Percentiles rank a stretch among this genome's conserved stretches.
Evolutionary conservation across 2,329 filamentous ascomycete genomes (phyloP).

Genomic region (Coccinonectria pachysandricola): DNA sequence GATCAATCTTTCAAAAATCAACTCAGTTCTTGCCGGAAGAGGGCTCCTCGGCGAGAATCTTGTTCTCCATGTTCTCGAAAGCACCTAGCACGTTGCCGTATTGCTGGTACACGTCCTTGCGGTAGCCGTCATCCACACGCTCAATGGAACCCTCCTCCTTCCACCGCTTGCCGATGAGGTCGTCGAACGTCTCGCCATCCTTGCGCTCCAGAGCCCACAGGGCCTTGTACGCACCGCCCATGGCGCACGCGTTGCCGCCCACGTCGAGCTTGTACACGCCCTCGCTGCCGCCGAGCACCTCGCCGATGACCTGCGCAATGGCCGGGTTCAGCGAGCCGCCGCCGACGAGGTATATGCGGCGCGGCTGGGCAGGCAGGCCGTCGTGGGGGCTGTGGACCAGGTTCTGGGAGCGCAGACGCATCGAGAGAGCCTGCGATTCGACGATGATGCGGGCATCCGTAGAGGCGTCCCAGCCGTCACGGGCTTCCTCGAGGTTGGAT

Average conservation of each 20-base stretch:
- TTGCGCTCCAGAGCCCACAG: constrained; percentile 76
- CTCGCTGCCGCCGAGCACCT: constrained; percentile 80
- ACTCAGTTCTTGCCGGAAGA: no score
- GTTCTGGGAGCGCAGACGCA: constrained; percentile 72
- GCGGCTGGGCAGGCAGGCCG: constrained; percentile 67
- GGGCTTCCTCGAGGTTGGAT: constrained; percentile 32
- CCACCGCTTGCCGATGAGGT: constrained; percentile 77
- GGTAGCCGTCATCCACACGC: constrained; percentile 74
- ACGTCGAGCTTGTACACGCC: constrained; percentile 92
- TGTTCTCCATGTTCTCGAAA: constrained; percentile 66
- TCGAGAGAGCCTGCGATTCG: constrained; percentile 88
- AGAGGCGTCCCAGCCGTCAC: constrained; percentile 35
- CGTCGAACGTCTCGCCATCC: constrained; percentile 69
- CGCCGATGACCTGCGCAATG: constrained; percentile 73
- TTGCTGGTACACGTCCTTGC: constrained; percentile 58
- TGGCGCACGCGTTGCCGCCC: constrained; percentile 86
- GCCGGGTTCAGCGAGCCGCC: constrained; percentile 84
- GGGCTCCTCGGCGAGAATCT: constrained; percentile 43
- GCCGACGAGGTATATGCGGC: constrained; percentile 87
- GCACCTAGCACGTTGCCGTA: constrained; percentile 70
- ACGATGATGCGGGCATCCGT: constrained; percentile 80
- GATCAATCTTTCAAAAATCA: no score
- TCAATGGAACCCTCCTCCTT: constrained; percentile 73
- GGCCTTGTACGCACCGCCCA: constrained; percentile 92
- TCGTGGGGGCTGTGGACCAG: constrained; percentile 52